Base-by-base conservation (phyloP, 225 moss, liverwort and hornwort species). In the Neckera pumila region DNA sequence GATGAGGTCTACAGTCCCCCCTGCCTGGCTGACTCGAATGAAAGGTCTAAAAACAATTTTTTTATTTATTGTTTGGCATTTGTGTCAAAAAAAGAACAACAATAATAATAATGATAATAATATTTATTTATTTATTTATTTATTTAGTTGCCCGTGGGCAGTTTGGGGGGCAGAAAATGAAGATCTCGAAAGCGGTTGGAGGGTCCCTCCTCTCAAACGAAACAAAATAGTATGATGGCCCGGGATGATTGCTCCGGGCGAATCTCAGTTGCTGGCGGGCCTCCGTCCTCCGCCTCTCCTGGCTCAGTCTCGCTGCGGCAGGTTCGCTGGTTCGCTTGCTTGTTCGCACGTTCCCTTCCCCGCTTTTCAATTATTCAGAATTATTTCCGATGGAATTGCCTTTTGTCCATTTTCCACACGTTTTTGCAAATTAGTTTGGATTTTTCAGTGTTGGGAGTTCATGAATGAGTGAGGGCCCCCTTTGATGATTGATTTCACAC, bases 251-350 rank as follows among this genome's bases (percentile, higher is more conserved):
- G 81, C 30, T 19, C 67, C 76, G 85, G 53, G 53, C 53, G 53
- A 67, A 88, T 90, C 90, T 90, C 88, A 75, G 87, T 34, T 80
- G 87, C n/a, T n/a, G n/a, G n/a, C n/a, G n/a, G n/a, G n/a, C n/a
- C n/a, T n/a, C n/a, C n/a, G n/a, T n/a, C n/a, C n/a, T n/a, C n/a
- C n/a, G n/a, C n/a, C n/a, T n/a, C n/a, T n/a, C n/a, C n/a, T n/a
- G n/a, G n/a, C n/a, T n/a, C n/a, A n/a, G n/a, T n/a, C n/a, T n/a
- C n/a, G n/a, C n/a, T n/a, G n/a, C n/a, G n/a, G n/a, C n/a, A n/a
- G n/a, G n/a, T n/a, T n/a, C n/a, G n/a, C n/a, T n/a, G n/a, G n/a
- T n/a, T n/a, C n/a, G n/a, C n/a, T 34, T 40, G 30, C 31, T 30
- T 2, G 72, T 28, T 72, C 74, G 11, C 47, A 70, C 49, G 51